Conservation (phyloP, 2,329 filamentous ascomycete genomes). For the Pseudocercospora pini-densiflorae region DNA sequence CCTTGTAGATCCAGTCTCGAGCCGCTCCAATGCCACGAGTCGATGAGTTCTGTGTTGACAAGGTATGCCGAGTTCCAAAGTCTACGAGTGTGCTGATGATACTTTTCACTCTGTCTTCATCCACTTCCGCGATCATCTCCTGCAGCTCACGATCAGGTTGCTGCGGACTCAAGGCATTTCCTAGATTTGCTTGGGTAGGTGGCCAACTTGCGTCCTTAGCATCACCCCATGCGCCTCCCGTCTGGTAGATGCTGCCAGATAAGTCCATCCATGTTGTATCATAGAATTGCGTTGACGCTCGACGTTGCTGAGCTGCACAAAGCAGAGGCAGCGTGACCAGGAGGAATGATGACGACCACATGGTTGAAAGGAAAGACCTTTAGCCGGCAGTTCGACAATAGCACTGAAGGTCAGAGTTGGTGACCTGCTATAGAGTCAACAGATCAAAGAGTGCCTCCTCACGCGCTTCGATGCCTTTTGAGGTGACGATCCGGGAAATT, state of each 20-base stretch:
- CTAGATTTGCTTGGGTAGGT: conserved; percentile 42
- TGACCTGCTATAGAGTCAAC: no score
- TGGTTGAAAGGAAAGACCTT: no score
- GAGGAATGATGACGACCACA: not conserved
- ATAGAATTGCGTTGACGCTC: conserved; percentile 1
- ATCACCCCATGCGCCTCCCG: conserved; percentile 27
- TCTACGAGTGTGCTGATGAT: conserved; percentile 59
- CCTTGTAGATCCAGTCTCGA: conserved; percentile 59
- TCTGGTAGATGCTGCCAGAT: conserved; percentile 33
- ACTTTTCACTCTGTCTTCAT: conserved; percentile 52
- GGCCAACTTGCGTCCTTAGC: conserved; percentile 45
- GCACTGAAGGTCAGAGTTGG: no score
- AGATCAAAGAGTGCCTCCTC: no score
- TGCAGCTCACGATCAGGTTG: conserved; percentile 46
- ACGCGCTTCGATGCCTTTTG: no score
- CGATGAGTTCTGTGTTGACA: conserved; percentile 57
- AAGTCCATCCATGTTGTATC: conserved; percentile 30
- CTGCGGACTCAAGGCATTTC: conserved; percentile 44
- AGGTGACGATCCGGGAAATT: no score
- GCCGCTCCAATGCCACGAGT: conserved; percentile 61
- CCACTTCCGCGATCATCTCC: conserved; percentile 46
- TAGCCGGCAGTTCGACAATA: no score
- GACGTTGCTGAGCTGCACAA: not conserved
- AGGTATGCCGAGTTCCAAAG: conserved; percentile 62
- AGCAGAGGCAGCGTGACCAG: not conserved